These are phyloP conservation scores for Epichloe sp. DNA, from an alignment of 2,329 filamentous ascomycete genomes.

Conservation along the genomic window DNA sequence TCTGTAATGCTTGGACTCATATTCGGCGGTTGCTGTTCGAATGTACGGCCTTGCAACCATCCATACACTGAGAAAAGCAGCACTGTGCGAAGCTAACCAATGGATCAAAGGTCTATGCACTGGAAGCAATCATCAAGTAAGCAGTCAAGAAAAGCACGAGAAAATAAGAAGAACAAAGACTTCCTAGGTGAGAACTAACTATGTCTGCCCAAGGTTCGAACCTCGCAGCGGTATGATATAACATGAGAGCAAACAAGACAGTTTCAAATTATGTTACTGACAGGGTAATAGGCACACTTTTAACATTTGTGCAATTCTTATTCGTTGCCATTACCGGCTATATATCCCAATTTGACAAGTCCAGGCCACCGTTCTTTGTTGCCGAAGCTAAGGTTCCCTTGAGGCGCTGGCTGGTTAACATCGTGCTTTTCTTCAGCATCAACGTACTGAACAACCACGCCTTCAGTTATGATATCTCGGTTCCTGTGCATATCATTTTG, in stretches of 20 bases:
- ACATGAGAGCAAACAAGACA: background rate
- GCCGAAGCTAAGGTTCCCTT: constrained; percentile 70
- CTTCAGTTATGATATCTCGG: constrained; percentile 92
- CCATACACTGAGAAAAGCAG: background rate
- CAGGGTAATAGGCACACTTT: constrained; percentile 51
- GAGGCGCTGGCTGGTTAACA: constrained; percentile 75
- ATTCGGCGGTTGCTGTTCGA: constrained; percentile 90
- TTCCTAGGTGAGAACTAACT: background rate
- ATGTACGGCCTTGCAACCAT: constrained; percentile 41
- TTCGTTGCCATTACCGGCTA: constrained; percentile 71
- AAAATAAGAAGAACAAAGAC: background rate
- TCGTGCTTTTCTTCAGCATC: constrained; percentile 80
- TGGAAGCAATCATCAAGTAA: constrained; percentile 91
- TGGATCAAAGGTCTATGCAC: constrained; percentile 65
- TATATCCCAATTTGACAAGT: constrained; percentile 58
- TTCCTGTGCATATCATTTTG: constrained; percentile 93
- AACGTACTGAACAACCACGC: constrained; percentile 97
- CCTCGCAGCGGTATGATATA: constrained; percentile 57
- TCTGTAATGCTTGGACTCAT: constrained; percentile 68
- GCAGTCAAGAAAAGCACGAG: constrained; percentile 16
- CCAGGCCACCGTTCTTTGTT: constrained; percentile 57
- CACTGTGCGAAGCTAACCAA: background rate
- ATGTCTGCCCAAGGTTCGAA: constrained; percentile 47
- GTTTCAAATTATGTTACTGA: constrained; percentile 2
- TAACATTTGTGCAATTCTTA: constrained; percentile 81